Percentiles rank a stretch among this genome's conserved stretches.
These are phyloP conservation scores for Erodium texanum DNA, from an alignment of 441 rosid species.

Conservation along the genomic window DNA sequence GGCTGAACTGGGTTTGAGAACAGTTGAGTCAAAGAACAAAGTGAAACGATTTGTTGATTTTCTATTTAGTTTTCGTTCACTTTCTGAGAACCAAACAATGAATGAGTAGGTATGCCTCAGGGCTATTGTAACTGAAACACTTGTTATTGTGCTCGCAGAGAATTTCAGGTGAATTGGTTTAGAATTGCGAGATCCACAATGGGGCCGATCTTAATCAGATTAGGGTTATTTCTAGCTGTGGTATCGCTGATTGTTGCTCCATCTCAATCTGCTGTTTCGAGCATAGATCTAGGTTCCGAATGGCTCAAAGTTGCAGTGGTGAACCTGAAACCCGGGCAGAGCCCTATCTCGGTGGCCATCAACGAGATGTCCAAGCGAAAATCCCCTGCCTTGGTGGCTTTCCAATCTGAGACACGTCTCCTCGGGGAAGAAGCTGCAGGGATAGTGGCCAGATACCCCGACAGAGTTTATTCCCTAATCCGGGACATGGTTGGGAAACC, in stretches of 20 bases:
- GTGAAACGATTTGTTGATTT: neutral
- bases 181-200: slow-evolving; percentile 18
- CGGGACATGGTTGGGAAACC: slow-evolving; percentile 81
- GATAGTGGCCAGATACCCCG: slow-evolving; percentile 71
- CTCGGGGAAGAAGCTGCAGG: slow-evolving; percentile 94
- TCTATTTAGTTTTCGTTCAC: neutral
- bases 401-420: slow-evolving; percentile 63
- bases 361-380: slow-evolving; percentile 98
- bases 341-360: slow-evolving; percentile 81
- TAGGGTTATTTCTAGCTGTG: slow-evolving; percentile 34
- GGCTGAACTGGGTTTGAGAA: no score
- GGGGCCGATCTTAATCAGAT: slow-evolving; percentile 28
- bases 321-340: slow-evolving; percentile 78
- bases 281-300: slow-evolving; percentile 94
- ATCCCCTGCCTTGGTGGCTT: slow-evolving; percentile 77
- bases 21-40: no score
- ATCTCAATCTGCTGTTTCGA: slow-evolving; percentile 69
- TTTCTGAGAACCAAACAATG: slow-evolving; percentile 7
- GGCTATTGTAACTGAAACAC: slow-evolving; percentile 15
- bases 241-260: slow-evolving; percentile 27
- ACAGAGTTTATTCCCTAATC: slow-evolving; percentile 65
- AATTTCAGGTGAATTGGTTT: slow-evolving; percentile 1
- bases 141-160: slow-evolving; percentile 12
- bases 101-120: no score
- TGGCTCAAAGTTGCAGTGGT: slow-evolving; percentile 87